Percentiles rank a stretch among this genome's conserved stretches.
Evolutionary conservation across 805 yeast genomes (phyloP).

Genomic region (Teunomyces kruisii): DNA sequence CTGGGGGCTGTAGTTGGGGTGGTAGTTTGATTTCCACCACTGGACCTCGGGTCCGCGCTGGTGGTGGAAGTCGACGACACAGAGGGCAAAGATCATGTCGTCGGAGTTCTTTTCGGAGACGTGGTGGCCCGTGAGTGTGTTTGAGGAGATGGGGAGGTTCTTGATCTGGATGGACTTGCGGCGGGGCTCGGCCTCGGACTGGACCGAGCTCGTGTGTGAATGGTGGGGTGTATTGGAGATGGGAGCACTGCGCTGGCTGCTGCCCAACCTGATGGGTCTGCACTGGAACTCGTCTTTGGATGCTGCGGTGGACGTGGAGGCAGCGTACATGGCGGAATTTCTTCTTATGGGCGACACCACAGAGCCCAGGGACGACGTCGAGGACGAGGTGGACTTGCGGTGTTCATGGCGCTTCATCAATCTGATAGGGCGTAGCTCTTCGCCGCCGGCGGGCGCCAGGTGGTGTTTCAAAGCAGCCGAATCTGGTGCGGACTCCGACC

Average conservation of each 20-base stretch:
- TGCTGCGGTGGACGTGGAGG: conserved; percentile 4
- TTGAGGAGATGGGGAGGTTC: conserved; percentile 32
- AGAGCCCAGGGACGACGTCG: conserved; percentile 7
- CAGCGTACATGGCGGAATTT: background rate
- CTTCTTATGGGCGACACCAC: conserved; percentile 1
- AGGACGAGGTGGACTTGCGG: conserved; percentile 8
- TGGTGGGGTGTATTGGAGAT: background rate
- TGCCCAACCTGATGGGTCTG: conserved; percentile 33
- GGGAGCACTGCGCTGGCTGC: background rate
- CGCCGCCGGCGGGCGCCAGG: conserved; percentile 5
- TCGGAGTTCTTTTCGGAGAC: conserved; percentile 6
- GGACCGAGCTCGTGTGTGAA: conserved; percentile 1
- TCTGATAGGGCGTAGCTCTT: conserved; percentile 22
- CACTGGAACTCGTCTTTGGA: conserved; percentile 33
- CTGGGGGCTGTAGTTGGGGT: conserved; percentile 28
- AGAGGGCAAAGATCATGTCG: conserved; percentile 70
- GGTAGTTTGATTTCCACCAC: conserved; percentile 66
- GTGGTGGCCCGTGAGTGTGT: conserved; percentile 15
- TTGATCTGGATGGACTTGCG: conserved; percentile 32
- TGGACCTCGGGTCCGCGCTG: conserved; percentile 91
- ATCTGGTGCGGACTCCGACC: conserved; percentile 4
- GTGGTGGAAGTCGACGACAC: conserved; percentile 92
- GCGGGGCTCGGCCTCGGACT: conserved; percentile 4
- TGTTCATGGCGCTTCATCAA: conserved; percentile 25
- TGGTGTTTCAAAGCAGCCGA: background rate